phyloP scores from a whole-genome alignment of 345 rosid genomes.

The Jatropha curcas region DNA sequence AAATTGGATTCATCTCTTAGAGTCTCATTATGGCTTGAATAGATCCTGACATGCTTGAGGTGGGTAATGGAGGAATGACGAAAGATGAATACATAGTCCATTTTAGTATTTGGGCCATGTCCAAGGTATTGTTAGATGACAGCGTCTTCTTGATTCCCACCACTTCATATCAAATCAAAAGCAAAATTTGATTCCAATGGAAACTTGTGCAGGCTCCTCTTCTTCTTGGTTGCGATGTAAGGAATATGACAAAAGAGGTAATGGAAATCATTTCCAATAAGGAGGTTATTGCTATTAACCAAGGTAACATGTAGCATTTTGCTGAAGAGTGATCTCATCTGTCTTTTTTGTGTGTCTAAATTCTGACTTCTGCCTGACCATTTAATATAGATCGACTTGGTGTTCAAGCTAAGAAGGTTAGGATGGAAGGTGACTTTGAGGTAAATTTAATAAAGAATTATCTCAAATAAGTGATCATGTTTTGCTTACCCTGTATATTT shows the following conservation, averaged over 20 bases:
- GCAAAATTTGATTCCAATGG: not conserved
- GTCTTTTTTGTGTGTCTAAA: too few relatives aligned
- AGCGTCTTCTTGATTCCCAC: not conserved
- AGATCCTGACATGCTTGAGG: slow-evolving; percentile 99
- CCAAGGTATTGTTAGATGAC: slow-evolving; percentile 53
- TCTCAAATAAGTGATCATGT: not conserved
- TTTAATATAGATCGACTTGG: slow-evolving; percentile 38
- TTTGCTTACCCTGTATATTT: not conserved
- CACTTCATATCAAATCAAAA: not conserved
- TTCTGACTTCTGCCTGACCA: not conserved
- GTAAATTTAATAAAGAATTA: slow-evolving; percentile 13
- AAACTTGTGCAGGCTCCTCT: slow-evolving; percentile 56
- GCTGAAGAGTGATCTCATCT: too few relatives aligned
- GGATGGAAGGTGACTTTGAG: slow-evolving; percentile 45
- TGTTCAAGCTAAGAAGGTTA: slow-evolving; percentile 53
- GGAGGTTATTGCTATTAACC: slow-evolving; percentile 83
- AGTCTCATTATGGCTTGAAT: not conserved
- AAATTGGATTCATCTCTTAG: not conserved
- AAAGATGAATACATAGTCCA: slow-evolving; percentile 79
- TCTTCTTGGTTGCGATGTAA: slow-evolving; percentile 78
- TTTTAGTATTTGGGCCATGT: slow-evolving; percentile 92
- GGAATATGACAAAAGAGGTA: slow-evolving; percentile 61
- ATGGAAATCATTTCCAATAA: slow-evolving; percentile 56
- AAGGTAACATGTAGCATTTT: too few relatives aligned
- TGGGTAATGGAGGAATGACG: slow-evolving; percentile 97